A percentile compares a stretch with the other conserved stretches of the same genome.
phyloP scores from a whole-genome alignment of 73 alveolate genomes.

The Symbiodinium natans region DNA sequence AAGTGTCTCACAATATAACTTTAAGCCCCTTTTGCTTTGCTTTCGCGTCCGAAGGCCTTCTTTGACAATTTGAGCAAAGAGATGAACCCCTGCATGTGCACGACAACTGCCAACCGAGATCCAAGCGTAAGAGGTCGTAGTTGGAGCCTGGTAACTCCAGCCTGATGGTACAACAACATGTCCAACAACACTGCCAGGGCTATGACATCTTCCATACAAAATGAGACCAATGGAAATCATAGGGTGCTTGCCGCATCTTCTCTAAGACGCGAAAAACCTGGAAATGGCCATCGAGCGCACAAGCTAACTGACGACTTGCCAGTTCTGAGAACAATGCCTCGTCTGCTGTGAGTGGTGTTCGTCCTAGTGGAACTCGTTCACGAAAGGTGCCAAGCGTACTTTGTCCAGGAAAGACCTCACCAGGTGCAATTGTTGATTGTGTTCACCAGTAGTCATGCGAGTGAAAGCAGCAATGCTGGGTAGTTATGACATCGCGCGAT shows the following conservation, averaged over 20 bases:
- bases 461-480: too few species aligned
- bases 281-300: background rate
- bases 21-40: too few species aligned
- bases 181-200: background rate
- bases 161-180: background rate
- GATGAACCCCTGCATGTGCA: too few species aligned
- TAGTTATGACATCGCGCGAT: too few species aligned
- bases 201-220: background rate
- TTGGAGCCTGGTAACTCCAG: constrained; percentile 79
- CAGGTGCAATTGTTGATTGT: too few species aligned
- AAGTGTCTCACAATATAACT: too few species aligned
- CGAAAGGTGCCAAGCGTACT: constrained; percentile 60
- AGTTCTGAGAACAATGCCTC: constrained; percentile 16
- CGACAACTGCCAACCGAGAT: too few species aligned
- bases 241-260: constrained; percentile 27
- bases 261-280: constrained; percentile 82
- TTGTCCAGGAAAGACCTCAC: constrained; percentile 80
- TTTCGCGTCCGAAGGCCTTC: too few species aligned
- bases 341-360: constrained; percentile 69
- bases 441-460: too few species aligned
- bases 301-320: background rate
- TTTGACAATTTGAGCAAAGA: too few species aligned
- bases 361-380: constrained; percentile 79
- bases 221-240: background rate
- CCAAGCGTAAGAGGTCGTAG: constrained; percentile 53